Conservation (phyloP, 73 alveolate species). For the Paraurostyla sp. region DNA sequence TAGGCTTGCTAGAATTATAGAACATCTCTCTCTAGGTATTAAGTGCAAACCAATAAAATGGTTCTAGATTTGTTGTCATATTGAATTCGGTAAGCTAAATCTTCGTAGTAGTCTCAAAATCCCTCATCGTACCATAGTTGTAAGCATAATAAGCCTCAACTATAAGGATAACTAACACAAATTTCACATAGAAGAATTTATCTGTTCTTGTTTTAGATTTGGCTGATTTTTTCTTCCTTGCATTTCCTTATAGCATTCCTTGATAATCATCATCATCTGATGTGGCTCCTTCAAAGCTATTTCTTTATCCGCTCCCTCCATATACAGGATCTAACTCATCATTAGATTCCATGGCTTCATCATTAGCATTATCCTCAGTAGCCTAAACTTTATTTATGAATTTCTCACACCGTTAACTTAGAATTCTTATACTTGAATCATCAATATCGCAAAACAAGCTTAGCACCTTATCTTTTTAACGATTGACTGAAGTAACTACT, state of each 20-base stretch:
- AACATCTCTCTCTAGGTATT: conserved; percentile 59
- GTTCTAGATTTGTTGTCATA: conserved; percentile 26
- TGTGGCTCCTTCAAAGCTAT: background rate
- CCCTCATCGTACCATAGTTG: background rate
- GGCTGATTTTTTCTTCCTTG: conserved; percentile 10
- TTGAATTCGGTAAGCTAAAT: conserved; percentile 2
- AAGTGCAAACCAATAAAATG: conserved; percentile 53
- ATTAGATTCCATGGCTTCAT: conserved; percentile 44
- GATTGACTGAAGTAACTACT: conserved; percentile 48
- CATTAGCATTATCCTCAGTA: background rate
- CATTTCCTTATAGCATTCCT: background rate
- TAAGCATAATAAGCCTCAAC: conserved; percentile 47
- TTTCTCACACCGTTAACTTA: conserved; percentile 50
- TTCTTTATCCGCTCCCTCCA: too few relatives aligned
- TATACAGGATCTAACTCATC: conserved; percentile 40
- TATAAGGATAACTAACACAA: background rate
- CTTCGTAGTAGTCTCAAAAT: background rate
- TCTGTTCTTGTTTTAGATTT: conserved; percentile 25
- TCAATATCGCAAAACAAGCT: conserved; percentile 47
- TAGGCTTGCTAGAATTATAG: conserved; percentile 5
- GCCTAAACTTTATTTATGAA: conserved; percentile 56
- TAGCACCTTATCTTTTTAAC: conserved; percentile 56
- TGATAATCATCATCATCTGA: conserved; percentile 46
- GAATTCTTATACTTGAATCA: conserved; percentile 41
- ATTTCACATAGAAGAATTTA: conserved; percentile 11